Evolutionary conservation across 495 filamentous ascomycete genomes (phyloP), one percentile per base, ranked within the genome.

Genomic region (Parathielavia hyrcaniae): DNA sequence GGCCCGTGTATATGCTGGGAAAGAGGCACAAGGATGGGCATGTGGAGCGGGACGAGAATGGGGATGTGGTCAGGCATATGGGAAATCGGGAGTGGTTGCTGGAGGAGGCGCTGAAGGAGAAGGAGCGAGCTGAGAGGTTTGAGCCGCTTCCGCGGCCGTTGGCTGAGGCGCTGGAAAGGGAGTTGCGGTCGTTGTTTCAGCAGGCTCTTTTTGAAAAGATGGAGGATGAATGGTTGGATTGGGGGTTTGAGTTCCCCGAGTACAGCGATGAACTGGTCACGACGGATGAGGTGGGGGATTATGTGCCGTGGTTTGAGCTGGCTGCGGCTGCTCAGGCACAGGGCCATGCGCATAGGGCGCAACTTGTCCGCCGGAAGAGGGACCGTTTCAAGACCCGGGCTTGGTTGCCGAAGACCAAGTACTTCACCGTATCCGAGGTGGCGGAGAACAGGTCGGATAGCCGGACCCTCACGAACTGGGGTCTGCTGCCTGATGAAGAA

Each of bases 351-450:
- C 26, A 5, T 6, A 30, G 5, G 1, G 52, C 40, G 40, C 52
- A 46, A 30, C 13, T 36, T 16, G 39, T 17, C 4, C 7, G 30
- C 0, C 11, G 13, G 6, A 12, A 12, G 13, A 3, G 16, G 3
- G 13, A 9, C 16, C 14, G 36, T 0, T n/a, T 38, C 1, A 16
- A 11, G 10, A 8, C 1, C 7, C 11, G n/a, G 8, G 11, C 17
- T 19, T 13, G 8, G 2, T 7, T 9, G 14, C 38, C 0, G 30
- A 13, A 9, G 30, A 38, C 4, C 0, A 49, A 8, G 17, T 47
- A 59, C 32, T 46, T 50, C n/a, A 53, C 56, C 10, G 47, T 58
- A 9, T 58, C 55, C 5, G 47, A 59, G 9, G 57, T 59, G n/a
- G 57, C 49, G 13, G 49, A 53, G 4, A 51, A 19, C 26, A 14